Percentiles rank a stretch among this genome's conserved stretches.
Conservation (phyloP, 306 rosid genomes). For the Fragaria ananassa region DNA sequence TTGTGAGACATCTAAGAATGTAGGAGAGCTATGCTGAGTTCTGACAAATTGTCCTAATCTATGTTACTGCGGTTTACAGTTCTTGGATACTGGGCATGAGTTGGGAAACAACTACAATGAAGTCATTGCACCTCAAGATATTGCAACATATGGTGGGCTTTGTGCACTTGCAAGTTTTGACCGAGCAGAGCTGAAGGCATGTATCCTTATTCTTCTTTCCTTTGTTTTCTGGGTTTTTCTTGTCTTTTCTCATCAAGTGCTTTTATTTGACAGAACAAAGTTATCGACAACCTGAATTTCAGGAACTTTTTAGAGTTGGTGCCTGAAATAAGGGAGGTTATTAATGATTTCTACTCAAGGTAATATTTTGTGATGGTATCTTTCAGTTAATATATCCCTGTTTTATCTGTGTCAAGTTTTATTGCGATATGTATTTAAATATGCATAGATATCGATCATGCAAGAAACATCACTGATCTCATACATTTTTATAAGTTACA, state of each 20-base stretch:
- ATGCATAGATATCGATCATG: no score
- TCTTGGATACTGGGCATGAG: slow-evolving; percentile 79
- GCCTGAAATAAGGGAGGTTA: slow-evolving; percentile 94
- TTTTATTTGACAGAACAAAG: slow-evolving; percentile 72
- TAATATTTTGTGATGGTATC: slow-evolving; percentile 26
- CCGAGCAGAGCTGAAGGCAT: slow-evolving; percentile 85
- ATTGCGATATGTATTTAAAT: no score
- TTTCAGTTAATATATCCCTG: not conserved
- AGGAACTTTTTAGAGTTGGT: slow-evolving; percentile 93
- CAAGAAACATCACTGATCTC: no score
- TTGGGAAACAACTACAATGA: slow-evolving; percentile 79
- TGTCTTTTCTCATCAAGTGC: slow-evolving; percentile 26
- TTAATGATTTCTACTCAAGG: slow-evolving; percentile 95
- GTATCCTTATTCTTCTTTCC: slow-evolving; percentile 17
- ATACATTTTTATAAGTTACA: no score
- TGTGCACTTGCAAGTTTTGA: slow-evolving; percentile 99
- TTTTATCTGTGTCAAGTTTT: no score
- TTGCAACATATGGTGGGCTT: slow-evolving; percentile 97
- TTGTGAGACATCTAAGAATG: not conserved
- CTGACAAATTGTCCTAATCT: not conserved
- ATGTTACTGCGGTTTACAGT: slow-evolving; percentile 44
- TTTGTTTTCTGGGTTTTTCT: not conserved
- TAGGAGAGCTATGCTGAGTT: not conserved
- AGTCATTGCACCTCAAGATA: slow-evolving; percentile 94
- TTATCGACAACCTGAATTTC: slow-evolving; percentile 79